Evolutionary conservation across 805 yeast genomes (phyloP).

Genomic region (Candida schatavii): DNA sequence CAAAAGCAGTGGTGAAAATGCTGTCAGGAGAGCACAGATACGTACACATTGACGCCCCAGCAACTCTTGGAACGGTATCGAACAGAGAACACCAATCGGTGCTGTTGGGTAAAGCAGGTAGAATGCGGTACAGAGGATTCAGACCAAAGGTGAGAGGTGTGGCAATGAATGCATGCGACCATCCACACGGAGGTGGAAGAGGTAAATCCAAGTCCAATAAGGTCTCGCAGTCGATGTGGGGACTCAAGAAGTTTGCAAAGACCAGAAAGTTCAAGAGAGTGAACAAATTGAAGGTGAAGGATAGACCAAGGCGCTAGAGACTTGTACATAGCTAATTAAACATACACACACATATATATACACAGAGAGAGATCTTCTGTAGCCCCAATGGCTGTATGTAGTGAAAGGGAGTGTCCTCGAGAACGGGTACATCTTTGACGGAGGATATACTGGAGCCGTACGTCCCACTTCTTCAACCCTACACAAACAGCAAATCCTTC

Average conservation of each 20-base stretch:
- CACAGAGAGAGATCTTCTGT: no score
- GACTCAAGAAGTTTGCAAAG: conserved; percentile 90
- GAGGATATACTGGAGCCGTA: no score
- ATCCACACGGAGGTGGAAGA: conserved; percentile 99
- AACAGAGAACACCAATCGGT: conserved; percentile 89
- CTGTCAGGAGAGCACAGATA: conserved; percentile 94
- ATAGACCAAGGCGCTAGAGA: conserved; percentile 65
- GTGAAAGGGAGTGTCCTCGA: no score
- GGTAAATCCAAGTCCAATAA: conserved; percentile 98
- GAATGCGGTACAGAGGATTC: conserved; percentile 86
- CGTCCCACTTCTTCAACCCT: conserved; percentile 13
- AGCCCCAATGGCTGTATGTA: no score
- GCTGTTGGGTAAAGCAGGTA: conserved; percentile 94
- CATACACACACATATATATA: no score
- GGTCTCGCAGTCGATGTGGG: conserved; percentile 95
- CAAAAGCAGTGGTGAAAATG: conserved; percentile 74
- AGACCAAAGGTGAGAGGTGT: conserved; percentile 97
- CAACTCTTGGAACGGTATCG: conserved; percentile 90
- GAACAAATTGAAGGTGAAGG: conserved; percentile 82
- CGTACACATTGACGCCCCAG: conserved; percentile 81
- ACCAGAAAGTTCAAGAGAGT: conserved; percentile 87
- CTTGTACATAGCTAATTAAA: no score
- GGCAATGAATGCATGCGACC: conserved; percentile 96
- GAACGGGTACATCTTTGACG: no score
- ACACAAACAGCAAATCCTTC: conserved; percentile 19